Evolutionary conservation across 1,284 basidiomycete genomes (phyloP).

Genomic region (Farysia itapuensis): DNA sequence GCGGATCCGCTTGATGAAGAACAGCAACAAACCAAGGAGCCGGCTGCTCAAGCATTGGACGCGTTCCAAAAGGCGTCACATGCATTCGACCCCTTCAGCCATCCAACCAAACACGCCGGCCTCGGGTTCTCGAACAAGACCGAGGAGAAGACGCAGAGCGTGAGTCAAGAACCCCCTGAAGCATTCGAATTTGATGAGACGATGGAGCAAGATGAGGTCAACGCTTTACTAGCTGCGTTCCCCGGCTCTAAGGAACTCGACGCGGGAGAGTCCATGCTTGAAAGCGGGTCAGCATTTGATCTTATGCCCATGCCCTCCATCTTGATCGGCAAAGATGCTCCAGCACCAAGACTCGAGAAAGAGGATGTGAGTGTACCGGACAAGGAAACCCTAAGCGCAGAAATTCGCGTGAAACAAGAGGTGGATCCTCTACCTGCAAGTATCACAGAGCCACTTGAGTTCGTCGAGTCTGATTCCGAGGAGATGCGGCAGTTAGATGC

Average conservation of each 20-base stretch:
- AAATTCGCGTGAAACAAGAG: no score
- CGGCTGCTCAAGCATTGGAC: slow-evolving; percentile 1
- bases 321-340: no score
- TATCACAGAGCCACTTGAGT: no score
- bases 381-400: no score
- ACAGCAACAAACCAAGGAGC: background rate
- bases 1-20: slow-evolving; percentile 18
- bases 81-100: slow-evolving; percentile 3
- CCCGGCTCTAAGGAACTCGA: slow-evolving; percentile 38
- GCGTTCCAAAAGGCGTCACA: slow-evolving; percentile 3
- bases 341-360: no score
- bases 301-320: background rate
- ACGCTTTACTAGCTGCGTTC: slow-evolving; percentile 32
- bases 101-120: slow-evolving; percentile 19
- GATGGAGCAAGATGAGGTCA: slow-evolving; percentile 30
- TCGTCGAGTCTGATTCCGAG: background rate
- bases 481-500: background rate
- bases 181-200: background rate
- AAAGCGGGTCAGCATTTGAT: slow-evolving; percentile 9
- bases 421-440: no score
- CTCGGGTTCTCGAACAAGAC: slow-evolving; percentile 31
- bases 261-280: slow-evolving; percentile 29
- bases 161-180: slow-evolving; percentile 1
- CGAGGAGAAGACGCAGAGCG: no score
- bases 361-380: no score